These are phyloP conservation scores for Cercophora newfieldiana DNA, from an alignment of 495 filamentous ascomycete species.

Conservation along the genomic window DNA sequence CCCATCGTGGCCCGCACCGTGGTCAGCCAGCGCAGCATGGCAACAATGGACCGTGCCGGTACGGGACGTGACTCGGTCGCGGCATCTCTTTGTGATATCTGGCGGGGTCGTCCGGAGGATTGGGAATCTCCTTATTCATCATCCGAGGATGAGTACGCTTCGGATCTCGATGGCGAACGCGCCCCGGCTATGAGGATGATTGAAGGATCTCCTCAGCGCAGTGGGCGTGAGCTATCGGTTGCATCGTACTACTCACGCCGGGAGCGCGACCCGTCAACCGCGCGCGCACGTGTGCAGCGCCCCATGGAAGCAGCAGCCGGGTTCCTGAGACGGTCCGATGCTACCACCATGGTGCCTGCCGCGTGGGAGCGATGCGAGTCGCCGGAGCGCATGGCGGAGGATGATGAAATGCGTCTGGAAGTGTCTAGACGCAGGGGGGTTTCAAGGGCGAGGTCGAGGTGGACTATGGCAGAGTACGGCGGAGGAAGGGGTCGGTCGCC, in stretches of 20 bases:
- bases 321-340: constrained; percentile 15
- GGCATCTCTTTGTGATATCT: constrained; percentile 32
- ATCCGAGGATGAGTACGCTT: constrained; percentile 3
- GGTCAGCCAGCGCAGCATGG: constrained; percentile 18
- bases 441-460: constrained; percentile 8
- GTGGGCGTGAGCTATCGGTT: not conserved
- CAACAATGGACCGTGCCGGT: constrained; percentile 16
- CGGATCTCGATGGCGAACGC: constrained; percentile 17
- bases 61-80: constrained; percentile 16
- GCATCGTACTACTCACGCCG: constrained; percentile 8
- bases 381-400: not conserved
- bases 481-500: not conserved
- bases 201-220: constrained; percentile 12
- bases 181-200: constrained; percentile 12
- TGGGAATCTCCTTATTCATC: constrained; percentile 36
- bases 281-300: not conserved
- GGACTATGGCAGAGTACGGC: constrained; percentile 19
- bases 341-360: not conserved
- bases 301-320: not conserved
- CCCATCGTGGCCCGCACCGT: constrained; percentile 11
- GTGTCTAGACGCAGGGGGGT: not conserved
- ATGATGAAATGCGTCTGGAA: constrained; percentile 1
- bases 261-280: not conserved
- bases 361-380: constrained; percentile 2
- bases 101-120: constrained; percentile 31